Conservation (phyloP, 768 basidiomycete genomes). For the Phylloporus sp. region DNA sequence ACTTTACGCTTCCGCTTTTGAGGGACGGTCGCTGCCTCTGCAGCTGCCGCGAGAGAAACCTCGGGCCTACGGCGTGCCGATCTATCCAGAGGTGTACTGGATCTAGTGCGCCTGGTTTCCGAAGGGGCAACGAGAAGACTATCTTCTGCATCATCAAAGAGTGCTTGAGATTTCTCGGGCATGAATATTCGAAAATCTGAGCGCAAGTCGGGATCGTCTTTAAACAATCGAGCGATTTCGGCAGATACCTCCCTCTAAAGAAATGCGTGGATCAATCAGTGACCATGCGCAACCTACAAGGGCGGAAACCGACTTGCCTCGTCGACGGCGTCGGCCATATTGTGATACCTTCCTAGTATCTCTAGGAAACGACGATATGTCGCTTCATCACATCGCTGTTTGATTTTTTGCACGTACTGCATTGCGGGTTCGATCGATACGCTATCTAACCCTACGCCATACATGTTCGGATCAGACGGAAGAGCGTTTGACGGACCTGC, state of each 20-base stretch:
- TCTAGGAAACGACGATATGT: conserved; percentile 80
- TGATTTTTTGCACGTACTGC: conserved; percentile 95
- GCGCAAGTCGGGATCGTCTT: conserved; percentile 70
- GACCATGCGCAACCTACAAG: neutral
- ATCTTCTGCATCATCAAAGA: conserved; percentile 43
- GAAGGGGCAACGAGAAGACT: conserved; percentile 25
- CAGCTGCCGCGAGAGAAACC: conserved; percentile 38
- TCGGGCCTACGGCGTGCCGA: conserved; percentile 46
- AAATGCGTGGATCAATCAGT: neutral
- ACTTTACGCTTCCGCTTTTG: conserved; percentile 69
- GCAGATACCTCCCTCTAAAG: conserved; percentile 59
- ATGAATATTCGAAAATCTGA: conserved; percentile 74
- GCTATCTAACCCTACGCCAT: conserved; percentile 35
- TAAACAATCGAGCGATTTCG: conserved; percentile 67
- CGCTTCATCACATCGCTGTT: conserved; percentile 87
- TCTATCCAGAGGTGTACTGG: conserved; percentile 31
- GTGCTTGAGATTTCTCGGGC: conserved; percentile 53
- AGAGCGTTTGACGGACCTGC: conserved; percentile 5
- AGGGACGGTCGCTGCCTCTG: conserved; percentile 41
- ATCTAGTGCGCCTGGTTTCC: conserved; percentile 33
- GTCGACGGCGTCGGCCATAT: conserved; percentile 56
- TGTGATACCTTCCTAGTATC: conserved; percentile 63
- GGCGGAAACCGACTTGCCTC: conserved; percentile 40
- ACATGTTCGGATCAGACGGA: conserved; percentile 22
- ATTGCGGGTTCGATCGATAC: conserved; percentile 74